A percentile compares a stretch with the other conserved stretches of the same genome.
Conservation (phyloP, 257 asterid genomes). For the Capsicum rhomboideum region DNA sequence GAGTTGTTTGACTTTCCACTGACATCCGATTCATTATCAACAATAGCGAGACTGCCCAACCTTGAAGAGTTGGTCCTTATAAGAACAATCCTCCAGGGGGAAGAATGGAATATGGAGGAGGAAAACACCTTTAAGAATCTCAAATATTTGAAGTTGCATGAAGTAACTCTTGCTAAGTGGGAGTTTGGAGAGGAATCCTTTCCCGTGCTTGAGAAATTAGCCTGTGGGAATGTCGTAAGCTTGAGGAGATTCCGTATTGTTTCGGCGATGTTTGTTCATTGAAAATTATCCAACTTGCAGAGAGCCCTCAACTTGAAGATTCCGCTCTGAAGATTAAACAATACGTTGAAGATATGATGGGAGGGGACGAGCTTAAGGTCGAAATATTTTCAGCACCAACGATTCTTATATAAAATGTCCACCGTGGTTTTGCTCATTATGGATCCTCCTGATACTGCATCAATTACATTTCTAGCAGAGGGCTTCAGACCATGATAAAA, state of each 20-base stretch:
- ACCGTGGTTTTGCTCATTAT: too few species aligned
- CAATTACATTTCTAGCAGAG: too few species aligned
- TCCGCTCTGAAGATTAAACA: not conserved
- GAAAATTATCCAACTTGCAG: not conserved
- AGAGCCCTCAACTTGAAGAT: not conserved
- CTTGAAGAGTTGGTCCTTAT: not conserved
- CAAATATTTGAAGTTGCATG: fast-evolving
- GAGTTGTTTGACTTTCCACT: fast-evolving
- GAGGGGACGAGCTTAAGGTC: not conserved
- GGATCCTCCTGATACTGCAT: too few species aligned
- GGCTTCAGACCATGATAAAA: too few species aligned
- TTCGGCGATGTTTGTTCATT: not conserved
- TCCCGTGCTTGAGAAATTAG: not conserved
- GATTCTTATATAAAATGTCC: too few species aligned
- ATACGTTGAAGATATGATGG: not conserved
- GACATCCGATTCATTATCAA: not conserved
- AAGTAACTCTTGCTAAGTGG: not conserved
- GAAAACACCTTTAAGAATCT: not conserved
- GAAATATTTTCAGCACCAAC: too few species aligned
- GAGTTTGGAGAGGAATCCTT: not conserved
- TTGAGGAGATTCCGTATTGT: not conserved
- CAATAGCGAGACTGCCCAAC: not conserved
- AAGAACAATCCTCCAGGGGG: fast-evolving
- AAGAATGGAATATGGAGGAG: not conserved
- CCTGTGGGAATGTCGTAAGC: not conserved